Conservation (phyloP, 768 basidiomycete genomes). For the Leccinum imitatum region DNA sequence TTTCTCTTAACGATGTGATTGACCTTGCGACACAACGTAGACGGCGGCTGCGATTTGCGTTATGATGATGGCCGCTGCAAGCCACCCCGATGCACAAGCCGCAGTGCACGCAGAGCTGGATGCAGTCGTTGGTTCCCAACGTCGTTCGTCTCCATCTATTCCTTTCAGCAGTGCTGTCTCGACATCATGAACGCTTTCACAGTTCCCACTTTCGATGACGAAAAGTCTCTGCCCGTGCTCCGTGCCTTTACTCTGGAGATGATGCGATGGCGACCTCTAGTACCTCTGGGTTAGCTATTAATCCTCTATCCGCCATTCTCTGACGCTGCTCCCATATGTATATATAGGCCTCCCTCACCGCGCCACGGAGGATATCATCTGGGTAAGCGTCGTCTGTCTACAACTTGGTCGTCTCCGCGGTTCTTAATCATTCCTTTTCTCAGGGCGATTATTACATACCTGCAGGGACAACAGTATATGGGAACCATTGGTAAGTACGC, state of each 20-base stretch:
- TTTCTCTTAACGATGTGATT: no score
- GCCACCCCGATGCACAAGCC: constrained; percentile 47
- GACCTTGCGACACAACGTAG: constrained; percentile 22
- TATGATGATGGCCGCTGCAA: constrained; percentile 47
- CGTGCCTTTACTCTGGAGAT: constrained; percentile 37
- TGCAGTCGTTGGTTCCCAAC: constrained; percentile 39
- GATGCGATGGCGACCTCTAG: constrained; percentile 36
- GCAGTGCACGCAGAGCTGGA: constrained; percentile 54
- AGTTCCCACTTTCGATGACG: constrained; percentile 39
- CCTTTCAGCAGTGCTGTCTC: neutral
- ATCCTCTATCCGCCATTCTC: no score
- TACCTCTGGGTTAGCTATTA: constrained; percentile 17
- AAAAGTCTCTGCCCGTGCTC: constrained; percentile 28
- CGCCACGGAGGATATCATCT: constrained; percentile 18
- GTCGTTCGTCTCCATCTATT: constrained; percentile 1
- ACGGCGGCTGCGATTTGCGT: constrained; percentile 52
- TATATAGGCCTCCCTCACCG: constrained; percentile 12
- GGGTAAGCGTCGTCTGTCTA: constrained; percentile 5
- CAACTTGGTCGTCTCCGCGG: neutral
- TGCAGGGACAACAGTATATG: constrained; percentile 17
- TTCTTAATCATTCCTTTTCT: neutral
- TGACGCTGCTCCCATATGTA: no score
- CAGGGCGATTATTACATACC: constrained; percentile 21
- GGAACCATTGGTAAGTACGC: constrained; percentile 18
- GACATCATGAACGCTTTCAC: neutral